These are phyloP conservation scores for Erodium trifolium DNA, from an alignment of 441 rosid genomes.

Conservation along the genomic window DNA sequence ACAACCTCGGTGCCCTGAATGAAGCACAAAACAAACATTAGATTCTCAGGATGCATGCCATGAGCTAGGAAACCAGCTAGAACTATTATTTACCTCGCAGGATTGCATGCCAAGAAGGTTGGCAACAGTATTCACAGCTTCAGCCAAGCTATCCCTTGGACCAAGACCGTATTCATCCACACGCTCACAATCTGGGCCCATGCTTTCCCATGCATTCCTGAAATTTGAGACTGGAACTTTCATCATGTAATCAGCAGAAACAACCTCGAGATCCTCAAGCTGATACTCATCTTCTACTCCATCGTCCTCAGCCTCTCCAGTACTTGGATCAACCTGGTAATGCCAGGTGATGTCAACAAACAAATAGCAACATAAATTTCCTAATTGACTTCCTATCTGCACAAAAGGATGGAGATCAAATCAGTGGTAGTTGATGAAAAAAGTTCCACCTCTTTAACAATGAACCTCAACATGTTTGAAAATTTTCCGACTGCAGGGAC, in stretches of 20 bases:
- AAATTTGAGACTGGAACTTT: conserved; percentile 78
- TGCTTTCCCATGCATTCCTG: conserved; percentile 94
- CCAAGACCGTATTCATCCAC: conserved; percentile 95
- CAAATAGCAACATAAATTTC: not conserved
- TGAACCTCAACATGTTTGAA: conserved; percentile 73
- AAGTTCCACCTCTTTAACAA: conserved; percentile 70
- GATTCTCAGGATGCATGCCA: not conserved
- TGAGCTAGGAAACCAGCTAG: no score
- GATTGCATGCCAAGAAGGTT: conserved; percentile 97
- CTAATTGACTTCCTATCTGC: not conserved
- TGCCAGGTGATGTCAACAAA: conserved; percentile 8
- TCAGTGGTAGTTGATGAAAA: not conserved
- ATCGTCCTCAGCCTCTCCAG: conserved; percentile 86
- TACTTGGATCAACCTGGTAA: conserved; percentile 75
- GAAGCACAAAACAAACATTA: not conserved
- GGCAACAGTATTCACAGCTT: conserved; percentile 73
- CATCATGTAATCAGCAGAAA: conserved; percentile 81
- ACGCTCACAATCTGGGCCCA: conserved; percentile 62
- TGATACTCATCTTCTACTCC: conserved; percentile 98
- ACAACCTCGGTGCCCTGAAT: conserved; percentile 83
- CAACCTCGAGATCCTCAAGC: conserved; percentile 89
- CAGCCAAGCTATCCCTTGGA: conserved; percentile 73
- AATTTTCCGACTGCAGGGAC: conserved; percentile 78
- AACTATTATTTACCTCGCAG: conserved; percentile 54
- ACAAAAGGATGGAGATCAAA: not conserved